phyloP scores from a whole-genome alignment of 148 eudicot genomes.

The Camellia granthamiana region DNA sequence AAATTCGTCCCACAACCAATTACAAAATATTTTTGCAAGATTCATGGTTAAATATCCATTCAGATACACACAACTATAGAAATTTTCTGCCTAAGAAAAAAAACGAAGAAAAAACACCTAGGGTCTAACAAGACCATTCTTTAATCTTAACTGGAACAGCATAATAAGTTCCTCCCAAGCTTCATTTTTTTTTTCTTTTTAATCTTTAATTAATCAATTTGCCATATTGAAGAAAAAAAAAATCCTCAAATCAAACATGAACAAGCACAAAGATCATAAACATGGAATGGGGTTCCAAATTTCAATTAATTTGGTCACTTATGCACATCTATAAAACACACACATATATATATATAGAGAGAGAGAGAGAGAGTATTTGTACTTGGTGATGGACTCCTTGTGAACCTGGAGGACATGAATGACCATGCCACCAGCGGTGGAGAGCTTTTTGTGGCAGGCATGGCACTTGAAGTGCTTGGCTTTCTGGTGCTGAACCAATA shows the following conservation, averaged over 20 bases:
- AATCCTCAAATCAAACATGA: not conserved
- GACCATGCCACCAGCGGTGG: constrained; percentile 95
- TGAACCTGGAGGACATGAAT: constrained; percentile 98
- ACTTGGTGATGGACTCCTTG: constrained; percentile 87
- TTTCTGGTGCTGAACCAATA: constrained; percentile 89
- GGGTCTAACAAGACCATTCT: not conserved
- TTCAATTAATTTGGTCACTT: not conserved
- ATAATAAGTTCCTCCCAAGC: not conserved
- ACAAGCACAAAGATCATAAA: not conserved
- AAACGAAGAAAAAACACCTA: no score
- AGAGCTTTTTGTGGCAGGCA: constrained; percentile 93
- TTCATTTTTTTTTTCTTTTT: not conserved
- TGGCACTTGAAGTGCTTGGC: constrained; percentile 98
- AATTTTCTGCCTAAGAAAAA: no score
- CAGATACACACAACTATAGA: no score
- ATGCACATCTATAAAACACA: not conserved
- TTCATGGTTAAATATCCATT: no score
- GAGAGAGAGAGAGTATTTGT: not conserved
- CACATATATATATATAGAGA: not conserved
- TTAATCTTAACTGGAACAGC: not conserved
- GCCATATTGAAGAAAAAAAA: not conserved
- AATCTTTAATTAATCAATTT: not conserved
- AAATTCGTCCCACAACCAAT: no score
- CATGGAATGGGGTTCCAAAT: not conserved
- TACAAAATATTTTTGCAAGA: no score